Evolutionary conservation across 768 basidiomycete genomes (phyloP).

Genomic region (Neoboletus magnificus): DNA sequence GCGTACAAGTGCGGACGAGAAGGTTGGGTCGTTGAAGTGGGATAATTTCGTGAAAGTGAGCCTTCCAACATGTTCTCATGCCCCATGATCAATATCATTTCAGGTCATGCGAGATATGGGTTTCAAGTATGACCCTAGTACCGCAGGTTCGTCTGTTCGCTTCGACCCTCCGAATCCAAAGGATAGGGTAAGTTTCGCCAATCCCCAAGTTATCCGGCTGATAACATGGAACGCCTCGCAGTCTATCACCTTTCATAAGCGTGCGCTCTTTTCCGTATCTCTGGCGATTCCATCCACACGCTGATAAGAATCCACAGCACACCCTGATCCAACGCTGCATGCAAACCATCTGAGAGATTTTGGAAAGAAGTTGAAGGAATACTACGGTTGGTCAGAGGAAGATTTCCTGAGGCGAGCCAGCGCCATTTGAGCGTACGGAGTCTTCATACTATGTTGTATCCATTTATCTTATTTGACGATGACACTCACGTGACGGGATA

Average conservation of each 20-base stretch:
- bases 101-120: constrained; percentile 80
- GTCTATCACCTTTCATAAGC: constrained; percentile 78
- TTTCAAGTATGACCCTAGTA: constrained; percentile 67
- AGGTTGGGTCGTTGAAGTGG: constrained; percentile 71
- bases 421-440: neutral
- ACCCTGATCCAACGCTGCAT: constrained; percentile 66
- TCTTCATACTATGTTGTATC: neutral
- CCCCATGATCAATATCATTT: neutral
- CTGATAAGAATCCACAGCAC: constrained; percentile 44
- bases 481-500: neutral
- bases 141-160: constrained; percentile 78
- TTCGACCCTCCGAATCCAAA: constrained; percentile 67
- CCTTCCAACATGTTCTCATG: neutral
- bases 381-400: constrained; percentile 64
- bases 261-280: constrained; percentile 34
- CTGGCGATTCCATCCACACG: neutral
- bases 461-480: neutral
- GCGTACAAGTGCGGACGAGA: constrained; percentile 52
- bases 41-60: constrained; percentile 70
- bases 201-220: neutral
- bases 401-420: constrained; percentile 33
- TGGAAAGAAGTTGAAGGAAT: constrained; percentile 54
- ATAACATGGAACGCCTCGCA: constrained; percentile 21
- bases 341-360: constrained; percentile 48
- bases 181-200: constrained; percentile 38